phyloP scores from a whole-genome alignment of 345 rosid genomes.

The thale cress (Arabidopsis thaliana) region TAIR10.1 NC_003076.8:17339001-17339500 shows the following conservation, averaged over 20 bases:
- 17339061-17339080: neutral
- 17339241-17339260: constrained; percentile 21
- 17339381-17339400: neutral
- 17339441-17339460: too few relatives aligned
- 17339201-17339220: constrained; percentile 25
- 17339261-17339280: constrained; percentile 42
- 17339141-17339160: too few relatives aligned
- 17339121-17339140: too few relatives aligned
- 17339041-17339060: neutral
- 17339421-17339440: too few relatives aligned
- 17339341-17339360: neutral
- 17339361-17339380: constrained; percentile 11
- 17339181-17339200: constrained; percentile 41
- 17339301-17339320: constrained; percentile 9
- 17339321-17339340: neutral
- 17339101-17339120: too few relatives aligned
- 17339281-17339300: constrained; percentile 45
- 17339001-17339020: constrained; percentile 1
- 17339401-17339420: too few relatives aligned
- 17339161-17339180: neutral
- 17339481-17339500: too few relatives aligned
- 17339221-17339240: neutral
- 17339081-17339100: neutral
- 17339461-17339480: too few relatives aligned
- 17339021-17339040: neutral